These are phyloP conservation scores for Phytophthora sojae DNA, from an alignment of 352 stramenopile genomes.

Conservation along the genomic window DNA sequence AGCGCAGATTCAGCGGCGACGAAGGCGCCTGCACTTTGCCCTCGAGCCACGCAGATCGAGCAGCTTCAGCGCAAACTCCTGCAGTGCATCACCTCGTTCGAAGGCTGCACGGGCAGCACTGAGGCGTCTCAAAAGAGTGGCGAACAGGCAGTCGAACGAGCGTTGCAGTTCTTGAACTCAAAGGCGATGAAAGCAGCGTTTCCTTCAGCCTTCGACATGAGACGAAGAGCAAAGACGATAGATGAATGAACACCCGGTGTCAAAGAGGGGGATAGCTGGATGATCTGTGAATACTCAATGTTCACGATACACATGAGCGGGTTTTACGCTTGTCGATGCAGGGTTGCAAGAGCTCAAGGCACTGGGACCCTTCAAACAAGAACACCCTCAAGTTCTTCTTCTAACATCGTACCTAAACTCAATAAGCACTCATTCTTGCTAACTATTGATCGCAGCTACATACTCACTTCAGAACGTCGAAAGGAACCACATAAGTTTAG, in stretches of 20 bases:
- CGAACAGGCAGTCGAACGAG: constrained; percentile 64
- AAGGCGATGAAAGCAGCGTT: constrained; percentile 43
- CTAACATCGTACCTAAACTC: too few relatives aligned
- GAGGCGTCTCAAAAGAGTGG: constrained; percentile 56
- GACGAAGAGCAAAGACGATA: background rate
- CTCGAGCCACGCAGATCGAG: constrained; percentile 39
- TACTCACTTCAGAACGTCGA: background rate
- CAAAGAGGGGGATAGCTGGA: constrained; percentile 1
- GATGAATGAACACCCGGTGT: constrained; percentile 1
- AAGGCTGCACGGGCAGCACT: constrained; percentile 60
- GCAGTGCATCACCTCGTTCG: constrained; percentile 74
- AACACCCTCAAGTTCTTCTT: too few relatives aligned
- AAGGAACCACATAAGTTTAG: too few relatives aligned
- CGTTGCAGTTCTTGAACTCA: constrained; percentile 58
- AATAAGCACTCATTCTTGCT: background rate
- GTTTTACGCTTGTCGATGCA: too few relatives aligned
- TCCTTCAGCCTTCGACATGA: constrained; percentile 12
- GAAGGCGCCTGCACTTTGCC: constrained; percentile 14
- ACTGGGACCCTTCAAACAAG: too few relatives aligned
- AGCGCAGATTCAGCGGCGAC: background rate
- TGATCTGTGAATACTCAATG: constrained; percentile 10
- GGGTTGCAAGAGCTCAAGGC: too few relatives aligned
- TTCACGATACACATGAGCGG: constrained; percentile 16
- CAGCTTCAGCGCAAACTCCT: constrained; percentile 67
- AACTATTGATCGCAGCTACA: background rate